Conservation (phyloP, 441 rosid genomes). For the Euphorbia schlechtendalii region DNA sequence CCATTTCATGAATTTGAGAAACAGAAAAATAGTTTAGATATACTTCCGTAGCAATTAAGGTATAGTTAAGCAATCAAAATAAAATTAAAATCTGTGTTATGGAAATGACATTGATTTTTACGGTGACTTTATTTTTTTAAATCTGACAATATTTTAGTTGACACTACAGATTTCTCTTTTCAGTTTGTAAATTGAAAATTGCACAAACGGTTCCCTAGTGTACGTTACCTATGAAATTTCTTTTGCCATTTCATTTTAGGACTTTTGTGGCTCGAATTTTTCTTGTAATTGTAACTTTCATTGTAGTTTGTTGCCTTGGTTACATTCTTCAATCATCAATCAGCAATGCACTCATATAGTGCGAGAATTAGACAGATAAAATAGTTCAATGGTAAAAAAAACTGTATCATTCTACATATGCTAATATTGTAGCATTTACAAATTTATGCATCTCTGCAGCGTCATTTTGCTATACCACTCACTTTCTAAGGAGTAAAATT, state of each 20-base stretch:
- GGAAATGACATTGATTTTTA: too few relatives aligned
- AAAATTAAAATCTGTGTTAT: too few relatives aligned
- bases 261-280: neutral
- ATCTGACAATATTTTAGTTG: too few relatives aligned
- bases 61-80: too few relatives aligned
- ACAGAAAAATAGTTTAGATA: too few relatives aligned
- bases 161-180: too few relatives aligned
- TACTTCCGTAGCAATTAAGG: too few relatives aligned
- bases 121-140: too few relatives aligned
- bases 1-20: too few relatives aligned
- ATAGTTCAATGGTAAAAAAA: neutral
- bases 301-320: constrained; percentile 87
- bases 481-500: constrained; percentile 68
- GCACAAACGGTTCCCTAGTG: too few relatives aligned
- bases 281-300: constrained; percentile 10
- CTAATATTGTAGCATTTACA: constrained; percentile 11
- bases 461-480: constrained; percentile 17
- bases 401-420: neutral
- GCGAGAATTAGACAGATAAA: constrained; percentile 32
- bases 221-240: neutral
- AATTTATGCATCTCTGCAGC: neutral
- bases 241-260: neutral
- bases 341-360: constrained; percentile 57
- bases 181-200: too few relatives aligned
- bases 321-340: constrained; percentile 65